Evolutionary conservation across 2,329 filamentous ascomycete genomes (phyloP), one percentile per base, ranked within the genome.

Genomic region (Aspergillus candidus): DNA sequence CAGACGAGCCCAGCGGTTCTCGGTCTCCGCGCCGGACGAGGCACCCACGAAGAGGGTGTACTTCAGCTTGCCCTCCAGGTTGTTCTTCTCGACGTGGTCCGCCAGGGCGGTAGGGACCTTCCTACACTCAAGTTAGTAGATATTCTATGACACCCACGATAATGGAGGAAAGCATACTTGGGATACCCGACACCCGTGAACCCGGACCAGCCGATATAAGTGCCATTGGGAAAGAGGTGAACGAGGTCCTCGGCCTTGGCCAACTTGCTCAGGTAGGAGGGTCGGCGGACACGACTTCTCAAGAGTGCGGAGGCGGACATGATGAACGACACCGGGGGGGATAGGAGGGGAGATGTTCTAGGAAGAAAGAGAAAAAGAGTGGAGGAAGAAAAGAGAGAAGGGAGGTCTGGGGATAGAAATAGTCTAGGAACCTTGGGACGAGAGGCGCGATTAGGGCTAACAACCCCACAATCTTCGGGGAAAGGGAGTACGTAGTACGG

Each of bases 171-270:
- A 72, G n/a, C 79, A 58, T 72, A 86, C 84, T 93, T 93, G 51
- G 87, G 87, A 71, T 93, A 93, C 47, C 87, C 87, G 42, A 94
- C 88, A 57, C 88, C 88, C 11, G 88, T 94, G 69, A 94, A 94
- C 31, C 88, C 88, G 52, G 83, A 88, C 88, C 88, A 94, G 59
- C 88, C 89, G 58, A 94, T 80, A 67, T 93, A 93, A n/a, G 86
- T 71, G 61, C 83, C 83, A 73, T 93, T 80, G 52, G 88, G 88
- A 59, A 94, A 94, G 55, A 86, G 77, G 51, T 85, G 76, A 48
- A 94, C 76, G 52, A 94, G 69, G 64, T 94, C 88, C 66, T 93
- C 80, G 32, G 88, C 80, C 57, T 82, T 82, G 57, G 83, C 82
- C 47, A 94, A 74, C 76, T 91, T 94, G 59, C 82, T 83, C 44